Percentiles rank a stretch among this genome's conserved stretches.
phyloP scores from a whole-genome alignment of 306 rosid species.

The Sindora glabra region DNA sequence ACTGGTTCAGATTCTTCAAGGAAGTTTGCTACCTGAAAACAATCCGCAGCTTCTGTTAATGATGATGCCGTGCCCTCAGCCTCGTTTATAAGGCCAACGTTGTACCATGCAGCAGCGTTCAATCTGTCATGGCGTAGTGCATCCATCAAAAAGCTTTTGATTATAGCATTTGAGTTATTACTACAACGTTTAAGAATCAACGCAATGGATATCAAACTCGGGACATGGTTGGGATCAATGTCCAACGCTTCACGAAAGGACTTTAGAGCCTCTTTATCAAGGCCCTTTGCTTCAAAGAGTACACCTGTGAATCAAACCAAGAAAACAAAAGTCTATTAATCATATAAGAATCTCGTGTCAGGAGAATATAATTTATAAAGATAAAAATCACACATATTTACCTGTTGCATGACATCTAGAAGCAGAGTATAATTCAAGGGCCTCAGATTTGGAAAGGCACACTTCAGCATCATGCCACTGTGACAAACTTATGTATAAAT shows the following conservation, averaged over 20 bases:
- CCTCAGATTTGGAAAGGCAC: constrained; percentile 56
- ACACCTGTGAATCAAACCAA: constrained; percentile 34
- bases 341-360: neutral
- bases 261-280: constrained; percentile 54
- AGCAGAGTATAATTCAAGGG: constrained; percentile 49
- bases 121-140: constrained; percentile 55
- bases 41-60: constrained; percentile 56
- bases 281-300: constrained; percentile 60
- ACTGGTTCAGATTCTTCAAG: constrained; percentile 79
- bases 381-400: constrained; percentile 10
- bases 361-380: neutral
- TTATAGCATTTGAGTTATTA: constrained; percentile 23
- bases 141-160: constrained; percentile 59
- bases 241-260: constrained; percentile 52
- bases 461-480: constrained; percentile 70
- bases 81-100: constrained; percentile 64
- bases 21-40: constrained; percentile 65
- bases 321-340: neutral
- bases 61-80: constrained; percentile 43
- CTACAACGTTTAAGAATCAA: constrained; percentile 41
- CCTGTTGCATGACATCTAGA: constrained; percentile 64
- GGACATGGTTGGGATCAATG: constrained; percentile 60
- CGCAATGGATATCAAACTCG: constrained; percentile 61
- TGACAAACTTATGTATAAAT: constrained; percentile 55
- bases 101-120: constrained; percentile 74